These are phyloP conservation scores for Starmerella apicola DNA, from an alignment of 805 yeast genomes.

Conservation along the genomic window DNA sequence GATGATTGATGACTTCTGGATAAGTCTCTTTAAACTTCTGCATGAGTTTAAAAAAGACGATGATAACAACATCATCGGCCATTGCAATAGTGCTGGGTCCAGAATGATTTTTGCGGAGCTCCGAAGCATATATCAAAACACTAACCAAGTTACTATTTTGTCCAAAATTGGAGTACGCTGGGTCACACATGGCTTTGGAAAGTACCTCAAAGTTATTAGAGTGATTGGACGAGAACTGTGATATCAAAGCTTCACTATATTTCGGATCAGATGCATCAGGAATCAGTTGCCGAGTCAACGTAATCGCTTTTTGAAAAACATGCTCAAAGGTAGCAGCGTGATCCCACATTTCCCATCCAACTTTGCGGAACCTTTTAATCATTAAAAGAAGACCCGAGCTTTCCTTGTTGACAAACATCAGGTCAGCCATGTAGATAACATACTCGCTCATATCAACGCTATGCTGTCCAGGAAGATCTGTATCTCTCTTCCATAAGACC, in stretches of 20 bases:
- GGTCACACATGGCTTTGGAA: conserved; percentile 6
- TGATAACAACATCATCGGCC: conserved; percentile 15
- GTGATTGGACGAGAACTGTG: conserved; percentile 33
- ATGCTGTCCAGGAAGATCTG: conserved; percentile 87
- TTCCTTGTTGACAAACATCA: conserved; percentile 44
- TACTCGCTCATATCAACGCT: conserved; percentile 66
- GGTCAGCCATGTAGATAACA: conserved; percentile 45
- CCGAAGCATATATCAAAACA: conserved; percentile 9
- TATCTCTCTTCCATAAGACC: conserved; percentile 86
- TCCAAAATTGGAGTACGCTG: not conserved
- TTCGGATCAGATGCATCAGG: conserved; percentile 22
- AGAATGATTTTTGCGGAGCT: conserved; percentile 9
- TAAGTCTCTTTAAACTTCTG: not conserved
- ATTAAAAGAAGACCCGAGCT: conserved; percentile 46
- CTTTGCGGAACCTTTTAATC: conserved; percentile 62
- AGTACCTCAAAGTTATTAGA: conserved; percentile 26
- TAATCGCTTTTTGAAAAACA: conserved; percentile 40
- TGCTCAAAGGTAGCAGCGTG: conserved; percentile 56
- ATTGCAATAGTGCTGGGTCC: conserved; percentile 12
- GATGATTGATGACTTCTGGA: not conserved
- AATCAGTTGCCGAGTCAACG: conserved; percentile 37
- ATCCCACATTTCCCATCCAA: conserved; percentile 62
- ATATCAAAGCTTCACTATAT: conserved; percentile 42
- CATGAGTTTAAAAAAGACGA: conserved; percentile 3
- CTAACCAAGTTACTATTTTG: conserved; percentile 9